Base-by-base conservation (phyloP, 352 stramenopile species). In the Globisporangium iwayamae region DNA sequence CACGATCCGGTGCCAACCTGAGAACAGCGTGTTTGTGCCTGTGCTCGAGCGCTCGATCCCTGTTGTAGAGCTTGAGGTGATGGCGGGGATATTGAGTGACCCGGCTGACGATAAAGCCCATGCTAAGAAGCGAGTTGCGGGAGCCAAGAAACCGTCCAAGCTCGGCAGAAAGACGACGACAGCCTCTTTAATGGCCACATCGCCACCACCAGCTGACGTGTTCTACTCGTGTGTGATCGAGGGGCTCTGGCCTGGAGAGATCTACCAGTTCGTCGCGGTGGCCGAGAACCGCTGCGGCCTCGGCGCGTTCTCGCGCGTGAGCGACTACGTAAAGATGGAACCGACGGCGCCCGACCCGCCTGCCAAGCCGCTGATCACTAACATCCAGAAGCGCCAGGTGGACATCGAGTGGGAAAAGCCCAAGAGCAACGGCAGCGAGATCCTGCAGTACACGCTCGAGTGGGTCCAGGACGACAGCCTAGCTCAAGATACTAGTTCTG, bases 221-320 rank as follows among this genome's bases (percentile, higher is more conserved):
- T 50, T 62, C 9, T 69, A 77, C 4, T 73, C 76, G 10, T 87
- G 76, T 51, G 70, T 53, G 0, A 51, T 87, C 13, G 39, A 75
- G 2, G 73, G 73, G 0, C 66, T 93, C 14, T 88, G 80, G 73
- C 63, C 84, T 14, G 84, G 84, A 2, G 81, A 89, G 51, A 78
- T 93, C 18, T 93, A 93, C 51, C 81, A 91, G 55, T 93, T 93
- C 53, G 71, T 81, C 18, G 76, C 85, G 18, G 84, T 81, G 11
- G 79, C 80, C 28, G 76, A 84, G 41, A 93, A 93, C 57, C 76
- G 80, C 1, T 91, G 84, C 41, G 84, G 81, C 4, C 20, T 86
- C 0, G 81, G 71, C 4, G 73, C 78, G 30, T 91, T 89, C 60
- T 90, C 78, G n/a, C 69, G 69, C 2, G 63, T 83, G 47, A 89